Conservation (phyloP, 441 rosid species). For the Erysimum cheiri region DNA sequence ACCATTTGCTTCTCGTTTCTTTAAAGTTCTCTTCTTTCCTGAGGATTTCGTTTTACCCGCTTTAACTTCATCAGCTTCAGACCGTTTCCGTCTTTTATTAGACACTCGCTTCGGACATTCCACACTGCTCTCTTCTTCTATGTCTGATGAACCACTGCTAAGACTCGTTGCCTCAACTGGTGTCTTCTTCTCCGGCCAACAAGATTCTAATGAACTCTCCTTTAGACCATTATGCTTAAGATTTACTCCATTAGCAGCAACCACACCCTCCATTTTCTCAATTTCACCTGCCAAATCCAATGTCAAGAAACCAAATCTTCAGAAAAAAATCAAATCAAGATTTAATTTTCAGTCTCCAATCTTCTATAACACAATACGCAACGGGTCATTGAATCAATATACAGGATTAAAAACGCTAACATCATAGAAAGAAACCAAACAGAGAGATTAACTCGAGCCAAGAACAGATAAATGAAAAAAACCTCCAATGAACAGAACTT, state of each 20-base stretch:
- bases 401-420: constrained; percentile 15
- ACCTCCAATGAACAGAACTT: too few relatives aligned
- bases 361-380: neutral
- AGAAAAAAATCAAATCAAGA: neutral
- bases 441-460: neutral
- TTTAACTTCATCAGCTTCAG: constrained; percentile 36
- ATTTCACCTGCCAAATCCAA: constrained; percentile 20
- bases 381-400: neutral
- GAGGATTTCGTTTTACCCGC: neutral
- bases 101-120: constrained; percentile 14
- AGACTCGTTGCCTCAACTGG: constrained; percentile 29
- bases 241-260: constrained; percentile 22
- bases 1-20: constrained; percentile 13
- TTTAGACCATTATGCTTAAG: constrained; percentile 6
- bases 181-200: constrained; percentile 34
- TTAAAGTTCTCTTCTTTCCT: constrained; percentile 24
- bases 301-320: constrained; percentile 19
- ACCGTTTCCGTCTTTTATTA: constrained; percentile 35
- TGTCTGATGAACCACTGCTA: constrained; percentile 31
- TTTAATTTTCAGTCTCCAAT: neutral
- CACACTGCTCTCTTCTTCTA: constrained; percentile 27
- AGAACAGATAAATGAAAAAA: neutral
- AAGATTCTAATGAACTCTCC: constrained; percentile 5
- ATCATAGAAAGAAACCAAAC: constrained; percentile 27
- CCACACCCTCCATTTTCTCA: constrained; percentile 29